phyloP scores from a whole-genome alignment of 805 yeast genomes.

The Candida golubevii region DNA sequence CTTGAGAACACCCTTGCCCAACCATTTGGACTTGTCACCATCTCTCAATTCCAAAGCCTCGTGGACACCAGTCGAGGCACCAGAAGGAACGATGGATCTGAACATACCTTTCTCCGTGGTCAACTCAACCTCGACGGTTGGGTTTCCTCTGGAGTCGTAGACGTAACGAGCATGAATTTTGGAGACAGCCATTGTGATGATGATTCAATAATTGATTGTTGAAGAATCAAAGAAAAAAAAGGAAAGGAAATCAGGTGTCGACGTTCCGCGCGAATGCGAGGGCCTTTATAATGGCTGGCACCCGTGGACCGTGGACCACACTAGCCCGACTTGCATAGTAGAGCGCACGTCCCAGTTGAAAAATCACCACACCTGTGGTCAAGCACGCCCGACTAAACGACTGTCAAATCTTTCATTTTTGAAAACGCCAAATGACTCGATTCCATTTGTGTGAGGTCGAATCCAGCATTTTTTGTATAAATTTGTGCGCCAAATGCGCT shows the following conservation, averaged over 20 bases:
- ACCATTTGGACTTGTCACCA: slow-evolving; percentile 95
- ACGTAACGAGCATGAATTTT: slow-evolving; percentile 93
- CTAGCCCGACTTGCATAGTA: slow-evolving; percentile 18
- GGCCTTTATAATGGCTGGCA: slow-evolving; percentile 11
- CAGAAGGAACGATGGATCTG: slow-evolving; percentile 98
- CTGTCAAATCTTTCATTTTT: too few relatives aligned
- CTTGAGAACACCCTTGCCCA: slow-evolving; percentile 96
- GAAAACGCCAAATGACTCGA: too few relatives aligned
- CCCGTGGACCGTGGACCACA: slow-evolving; percentile 22
- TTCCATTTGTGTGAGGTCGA: too few relatives aligned
- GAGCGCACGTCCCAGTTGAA: neutral
- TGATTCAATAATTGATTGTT: slow-evolving; percentile 1
- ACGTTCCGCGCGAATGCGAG: slow-evolving; percentile 11
- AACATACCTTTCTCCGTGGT: slow-evolving; percentile 88
- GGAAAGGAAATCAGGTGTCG: neutral
- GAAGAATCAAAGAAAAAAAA: slow-evolving; percentile 9
- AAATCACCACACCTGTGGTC: too few relatives aligned
- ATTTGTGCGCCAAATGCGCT: too few relatives aligned
- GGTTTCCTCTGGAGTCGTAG: slow-evolving; percentile 99
- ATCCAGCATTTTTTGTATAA: too few relatives aligned
- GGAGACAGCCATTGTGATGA: slow-evolving; percentile 65
- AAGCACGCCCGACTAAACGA: too few relatives aligned
- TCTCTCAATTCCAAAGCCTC: slow-evolving; percentile 99
- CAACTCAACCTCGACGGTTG: slow-evolving; percentile 98
- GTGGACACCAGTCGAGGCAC: slow-evolving; percentile 98